A percentile compares a stretch with the other conserved stretches of the same genome.
phyloP scores from a whole-genome alignment of 2,329 filamentous ascomycete genomes.

The Ilyonectria destructans region DNA sequence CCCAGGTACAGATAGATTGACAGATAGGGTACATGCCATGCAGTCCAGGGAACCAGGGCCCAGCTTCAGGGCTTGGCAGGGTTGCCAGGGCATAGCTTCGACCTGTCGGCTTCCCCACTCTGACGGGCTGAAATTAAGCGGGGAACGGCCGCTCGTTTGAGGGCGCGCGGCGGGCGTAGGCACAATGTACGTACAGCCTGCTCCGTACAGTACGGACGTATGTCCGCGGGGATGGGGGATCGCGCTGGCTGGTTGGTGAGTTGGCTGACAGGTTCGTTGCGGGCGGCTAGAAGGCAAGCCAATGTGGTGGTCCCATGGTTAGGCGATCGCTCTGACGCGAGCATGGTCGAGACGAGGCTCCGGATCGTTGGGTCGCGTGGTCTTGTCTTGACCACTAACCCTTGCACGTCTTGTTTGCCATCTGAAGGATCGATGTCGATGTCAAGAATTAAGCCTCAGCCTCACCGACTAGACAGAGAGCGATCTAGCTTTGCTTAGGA shows the following conservation, averaged over 20 bases:
- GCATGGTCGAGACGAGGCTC: background rate
- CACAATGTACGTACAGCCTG: background rate
- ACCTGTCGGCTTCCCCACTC: constrained; percentile 39
- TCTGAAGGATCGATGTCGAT: background rate
- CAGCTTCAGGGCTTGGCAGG: constrained; percentile 19
- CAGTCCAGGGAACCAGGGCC: constrained; percentile 27
- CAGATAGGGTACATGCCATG: constrained; percentile 11
- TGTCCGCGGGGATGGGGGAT: background rate
- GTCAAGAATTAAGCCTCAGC: constrained; percentile 7
- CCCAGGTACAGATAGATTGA: constrained; percentile 4
- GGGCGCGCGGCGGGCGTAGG: constrained; percentile 38
- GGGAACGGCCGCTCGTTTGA: constrained; percentile 49
- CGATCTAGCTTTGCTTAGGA: constrained; percentile 1
- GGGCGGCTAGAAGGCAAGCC: background rate
- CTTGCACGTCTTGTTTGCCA: background rate
- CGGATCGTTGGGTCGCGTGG: constrained; percentile 4
- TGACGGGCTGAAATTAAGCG: constrained; percentile 43
- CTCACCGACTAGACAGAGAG: constrained; percentile 13
- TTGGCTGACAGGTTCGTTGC: background rate
- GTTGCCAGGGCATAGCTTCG: constrained; percentile 20
- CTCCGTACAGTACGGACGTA: constrained; percentile 5
- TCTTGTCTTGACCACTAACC: background rate
- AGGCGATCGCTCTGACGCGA: constrained; percentile 1
- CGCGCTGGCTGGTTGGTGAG: background rate
- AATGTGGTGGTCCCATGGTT: constrained; percentile 15